Base-by-base conservation (phyloP, 345 rosid species). In the Ceriops tagal region DNA sequence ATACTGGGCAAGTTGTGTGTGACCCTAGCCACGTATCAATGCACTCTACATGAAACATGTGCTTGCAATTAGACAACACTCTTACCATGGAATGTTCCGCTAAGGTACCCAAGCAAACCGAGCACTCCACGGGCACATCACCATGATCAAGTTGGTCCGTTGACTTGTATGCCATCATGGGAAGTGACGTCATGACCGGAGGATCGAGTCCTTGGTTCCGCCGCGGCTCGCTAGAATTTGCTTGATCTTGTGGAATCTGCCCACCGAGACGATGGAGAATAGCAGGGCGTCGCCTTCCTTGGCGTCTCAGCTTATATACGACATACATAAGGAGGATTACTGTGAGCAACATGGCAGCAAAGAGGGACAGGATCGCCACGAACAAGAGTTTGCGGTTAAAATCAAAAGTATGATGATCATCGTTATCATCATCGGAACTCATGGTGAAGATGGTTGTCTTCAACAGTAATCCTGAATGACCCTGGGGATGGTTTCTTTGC, bases 11-110 rank as follows among this genome's bases (percentile, higher is more conserved):
- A 4, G 82, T 85, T 10, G 80, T 60, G 7, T 81, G 78, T 21
- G 89, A 81, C 19, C 71, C 61, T 0, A 85, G 74, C 89, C 89
- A 85, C 70, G 20, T 69, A 35, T 83, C 85, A 47, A 85, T 74
- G 62, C 87, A 85, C 64, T 74, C 84, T 1, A 27, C 79, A 62
- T 85, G 89, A 76, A 85, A 85, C 66, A 75, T 53, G 70, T 85
- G 89, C 56, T 77, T 75, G 63, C 89, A 85, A 53, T 85, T 81
- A 0, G 89, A 85, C 64, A 85, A 65, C 30, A 77, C 52, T 61
- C 84, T 79, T 5, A 74, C 79, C 67, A 30, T 53, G 37, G 74
- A 82, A 4, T 69, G 85, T 10, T 76, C 83, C 67, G 51, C 70
- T 20, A 83, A 56, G 31, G 32, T 46, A 18, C 81, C 69, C 62